These are phyloP conservation scores for Pythium sukuiense DNA, from an alignment of 352 stramenopile species.

Conservation along the genomic window DNA sequence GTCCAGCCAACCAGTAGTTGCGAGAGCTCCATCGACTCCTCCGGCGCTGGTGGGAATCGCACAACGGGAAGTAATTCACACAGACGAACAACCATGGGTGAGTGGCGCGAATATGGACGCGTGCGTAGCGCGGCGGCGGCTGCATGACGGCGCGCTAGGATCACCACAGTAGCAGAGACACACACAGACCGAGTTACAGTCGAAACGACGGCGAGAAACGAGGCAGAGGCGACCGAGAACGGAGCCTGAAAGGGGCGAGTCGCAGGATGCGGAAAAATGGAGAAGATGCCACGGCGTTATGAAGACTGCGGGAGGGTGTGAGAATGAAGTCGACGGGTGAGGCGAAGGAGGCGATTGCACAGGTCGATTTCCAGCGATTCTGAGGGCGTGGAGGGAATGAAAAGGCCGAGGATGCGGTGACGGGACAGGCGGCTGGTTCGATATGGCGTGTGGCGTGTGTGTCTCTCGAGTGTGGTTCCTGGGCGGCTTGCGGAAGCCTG, in stretches of 20 bases:
- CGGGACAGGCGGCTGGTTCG: not conserved
- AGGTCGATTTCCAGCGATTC: not conserved
- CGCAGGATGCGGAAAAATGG: not conserved
- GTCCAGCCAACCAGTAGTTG: slow-evolving; percentile 31
- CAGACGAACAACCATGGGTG: slow-evolving; percentile 38
- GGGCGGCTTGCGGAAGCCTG: not conserved
- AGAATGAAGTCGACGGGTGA: no score
- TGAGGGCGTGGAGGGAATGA: not conserved
- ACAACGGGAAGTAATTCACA: slow-evolving; percentile 39
- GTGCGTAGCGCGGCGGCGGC: not conserved
- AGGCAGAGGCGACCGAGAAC: slow-evolving; percentile 4
- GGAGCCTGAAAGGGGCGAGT: not conserved
- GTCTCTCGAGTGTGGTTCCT: not conserved
- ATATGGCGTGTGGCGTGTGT: not conserved
- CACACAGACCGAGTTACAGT: not conserved
- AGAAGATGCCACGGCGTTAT: not conserved
- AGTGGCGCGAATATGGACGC: slow-evolving; percentile 13
- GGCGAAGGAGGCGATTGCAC: not conserved
- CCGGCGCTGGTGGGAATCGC: slow-evolving; percentile 27
- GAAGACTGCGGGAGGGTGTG: not conserved
- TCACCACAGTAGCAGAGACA: not conserved
- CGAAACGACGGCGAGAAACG: not conserved
- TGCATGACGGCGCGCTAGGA: not conserved
- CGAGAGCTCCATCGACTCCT: not conserved
- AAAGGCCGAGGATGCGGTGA: not conserved